Conservation (phyloP, 1,139 yeast genomes). For the Taphrina wiesneri region DNA sequence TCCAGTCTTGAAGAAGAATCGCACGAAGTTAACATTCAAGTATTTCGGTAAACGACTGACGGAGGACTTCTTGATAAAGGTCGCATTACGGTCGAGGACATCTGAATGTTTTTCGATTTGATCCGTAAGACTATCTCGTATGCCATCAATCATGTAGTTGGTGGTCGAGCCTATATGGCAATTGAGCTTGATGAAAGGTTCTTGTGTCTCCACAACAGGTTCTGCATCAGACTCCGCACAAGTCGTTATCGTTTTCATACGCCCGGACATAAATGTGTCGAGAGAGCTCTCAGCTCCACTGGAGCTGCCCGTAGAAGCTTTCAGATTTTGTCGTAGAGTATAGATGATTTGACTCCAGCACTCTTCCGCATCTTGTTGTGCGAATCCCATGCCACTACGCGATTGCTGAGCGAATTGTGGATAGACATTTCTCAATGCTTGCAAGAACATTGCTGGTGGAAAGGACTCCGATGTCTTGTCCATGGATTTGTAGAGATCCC, state of each 20-base stretch:
- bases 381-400: constrained; percentile 64
- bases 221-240: constrained; percentile 58
- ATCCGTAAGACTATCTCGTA: constrained; percentile 72
- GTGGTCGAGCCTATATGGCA: constrained; percentile 87
- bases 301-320: constrained; percentile 23
- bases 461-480: constrained; percentile 43
- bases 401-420: constrained; percentile 88
- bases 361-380: constrained; percentile 98
- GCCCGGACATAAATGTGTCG: constrained; percentile 63
- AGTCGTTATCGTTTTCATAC: constrained; percentile 62
- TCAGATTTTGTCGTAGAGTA: constrained; percentile 31
- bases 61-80: constrained; percentile 65
- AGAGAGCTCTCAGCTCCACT: constrained; percentile 44
- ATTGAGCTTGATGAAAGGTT: constrained; percentile 67
- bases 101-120: constrained; percentile 74
- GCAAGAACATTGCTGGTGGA: constrained; percentile 63
- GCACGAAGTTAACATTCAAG: constrained; percentile 84
- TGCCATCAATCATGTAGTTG: constrained; percentile 85
- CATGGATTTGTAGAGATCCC: constrained; percentile 46
- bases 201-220: constrained; percentile 53
- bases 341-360: constrained; percentile 77
- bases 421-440: constrained; percentile 59
- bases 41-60: constrained; percentile 83
- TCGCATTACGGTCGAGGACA: constrained; percentile 66
- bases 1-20: constrained; percentile 95